Conservation (phyloP, 768 basidiomycete species). For the Pseudohyphozyma bogoriensis region DNA sequence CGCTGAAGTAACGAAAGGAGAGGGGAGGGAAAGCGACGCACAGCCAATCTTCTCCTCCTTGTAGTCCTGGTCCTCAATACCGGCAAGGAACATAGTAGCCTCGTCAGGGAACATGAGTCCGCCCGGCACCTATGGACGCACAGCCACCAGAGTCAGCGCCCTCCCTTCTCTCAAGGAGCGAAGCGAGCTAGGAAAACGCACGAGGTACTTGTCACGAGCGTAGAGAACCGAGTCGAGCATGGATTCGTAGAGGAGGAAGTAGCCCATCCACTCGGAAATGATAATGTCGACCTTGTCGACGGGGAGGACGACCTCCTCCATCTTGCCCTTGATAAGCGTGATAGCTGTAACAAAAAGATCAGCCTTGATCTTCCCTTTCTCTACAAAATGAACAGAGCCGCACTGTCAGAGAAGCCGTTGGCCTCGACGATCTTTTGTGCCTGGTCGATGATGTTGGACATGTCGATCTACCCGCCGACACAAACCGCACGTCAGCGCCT, state of each 20-base stretch:
- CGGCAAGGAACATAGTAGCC: constrained; percentile 83
- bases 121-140: constrained; percentile 46
- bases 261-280: constrained; percentile 99
- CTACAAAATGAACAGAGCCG: constrained; percentile 35
- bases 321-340: constrained; percentile 93
- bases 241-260: constrained; percentile 92
- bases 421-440: constrained; percentile 92
- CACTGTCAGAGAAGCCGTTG: constrained; percentile 92
- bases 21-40: constrained; percentile 47
- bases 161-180: not conserved
- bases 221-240: constrained; percentile 98
- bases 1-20: too few relatives aligned
- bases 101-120: constrained; percentile 95
- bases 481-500: not conserved
- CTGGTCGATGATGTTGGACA: constrained; percentile 99
- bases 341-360: constrained; percentile 51
- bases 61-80: constrained; percentile 98
- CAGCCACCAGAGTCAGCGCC: too few relatives aligned
- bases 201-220: constrained; percentile 93
- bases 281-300: constrained; percentile 93
- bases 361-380: not conserved
- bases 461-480: constrained; percentile 63
- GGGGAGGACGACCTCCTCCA: constrained; percentile 83
- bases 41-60: constrained; percentile 99
- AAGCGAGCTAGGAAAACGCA: constrained; percentile 23